phyloP scores from a whole-genome alignment of 371 early-diverging fungal species.

The Enteropsectra breve region DNA sequence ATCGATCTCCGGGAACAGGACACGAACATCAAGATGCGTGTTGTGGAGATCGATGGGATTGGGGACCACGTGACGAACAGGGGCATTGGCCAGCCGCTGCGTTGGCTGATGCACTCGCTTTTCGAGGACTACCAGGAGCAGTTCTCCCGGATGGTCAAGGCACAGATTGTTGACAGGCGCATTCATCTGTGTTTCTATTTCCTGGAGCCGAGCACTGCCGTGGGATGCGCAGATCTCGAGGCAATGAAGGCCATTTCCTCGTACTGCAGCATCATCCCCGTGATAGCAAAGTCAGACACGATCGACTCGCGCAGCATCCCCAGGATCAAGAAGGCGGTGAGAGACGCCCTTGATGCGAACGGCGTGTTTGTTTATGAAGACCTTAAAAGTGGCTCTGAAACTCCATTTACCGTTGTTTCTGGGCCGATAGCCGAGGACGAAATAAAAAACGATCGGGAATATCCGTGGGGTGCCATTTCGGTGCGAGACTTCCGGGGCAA shows the following conservation, averaged over 20 bases:
- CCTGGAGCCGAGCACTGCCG: slow-evolving; percentile 34
- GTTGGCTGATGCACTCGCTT: slow-evolving; percentile 35
- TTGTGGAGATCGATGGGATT: slow-evolving; percentile 51
- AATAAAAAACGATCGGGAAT: slow-evolving; percentile 19
- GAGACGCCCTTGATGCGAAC: slow-evolving; percentile 28
- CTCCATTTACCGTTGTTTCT: slow-evolving; percentile 29
- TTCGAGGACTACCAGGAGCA: slow-evolving; percentile 48
- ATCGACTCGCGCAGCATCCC: slow-evolving; percentile 30
- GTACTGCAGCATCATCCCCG: slow-evolving; percentile 53
- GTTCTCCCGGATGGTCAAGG: slow-evolving; percentile 42
- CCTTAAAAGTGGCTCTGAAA: slow-evolving; percentile 29
- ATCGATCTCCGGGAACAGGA: slow-evolving; percentile 33
- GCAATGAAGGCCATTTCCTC: slow-evolving; percentile 54
- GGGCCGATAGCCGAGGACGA: neutral
- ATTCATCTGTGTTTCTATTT: slow-evolving; percentile 56
- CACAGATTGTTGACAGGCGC: slow-evolving; percentile 46
- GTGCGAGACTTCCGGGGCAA: slow-evolving; percentile 18
- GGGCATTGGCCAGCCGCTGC: slow-evolving; percentile 39
- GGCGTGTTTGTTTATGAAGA: slow-evolving; percentile 34
- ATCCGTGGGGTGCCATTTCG: slow-evolving; percentile 40
- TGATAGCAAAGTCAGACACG: slow-evolving; percentile 55
- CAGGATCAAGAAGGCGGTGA: slow-evolving; percentile 27
- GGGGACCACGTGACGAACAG: slow-evolving; percentile 49
- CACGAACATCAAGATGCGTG: slow-evolving; percentile 44
- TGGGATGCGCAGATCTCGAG: slow-evolving; percentile 44